Conservation (phyloP, 1,284 basidiomycete species). For the Leccinum pachyderme region DNA sequence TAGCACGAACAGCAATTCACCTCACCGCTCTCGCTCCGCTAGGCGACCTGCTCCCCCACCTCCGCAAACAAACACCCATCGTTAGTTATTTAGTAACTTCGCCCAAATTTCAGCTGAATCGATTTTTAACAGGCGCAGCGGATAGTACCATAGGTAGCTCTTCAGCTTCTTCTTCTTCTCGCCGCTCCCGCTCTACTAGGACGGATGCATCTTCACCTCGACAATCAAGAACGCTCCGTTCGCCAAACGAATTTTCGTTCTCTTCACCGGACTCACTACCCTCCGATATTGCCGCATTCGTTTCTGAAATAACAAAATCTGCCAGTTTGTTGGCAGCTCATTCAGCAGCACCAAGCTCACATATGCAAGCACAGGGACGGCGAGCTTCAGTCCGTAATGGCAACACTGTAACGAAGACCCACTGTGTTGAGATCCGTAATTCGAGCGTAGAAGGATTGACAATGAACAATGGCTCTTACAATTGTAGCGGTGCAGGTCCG, state of each 20-base stretch:
- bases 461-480: slow-evolving; percentile 11
- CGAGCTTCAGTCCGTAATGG: not conserved
- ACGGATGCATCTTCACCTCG: slow-evolving; percentile 11
- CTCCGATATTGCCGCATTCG: not conserved
- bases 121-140: not conserved
- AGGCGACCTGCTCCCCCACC: slow-evolving; percentile 14
- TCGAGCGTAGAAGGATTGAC: slow-evolving; percentile 13
- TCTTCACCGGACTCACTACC: not conserved
- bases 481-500: slow-evolving; percentile 16
- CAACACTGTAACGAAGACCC: not conserved
- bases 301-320: not conserved
- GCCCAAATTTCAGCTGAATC: not conserved
- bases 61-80: not conserved
- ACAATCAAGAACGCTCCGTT: not conserved
- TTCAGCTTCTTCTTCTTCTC: not conserved
- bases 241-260: not conserved
- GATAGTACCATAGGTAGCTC: not conserved
- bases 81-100: not conserved
- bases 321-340: not conserved
- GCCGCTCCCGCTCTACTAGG: slow-evolving; percentile 2
- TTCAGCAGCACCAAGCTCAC: not conserved
- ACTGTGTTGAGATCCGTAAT: slow-evolving; percentile 7
- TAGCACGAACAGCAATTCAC: not conserved
- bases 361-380: not conserved
- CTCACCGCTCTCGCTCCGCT: not conserved